Evolutionary conservation across 495 filamentous ascomycete species (phyloP), one percentile per base, ranked within the genome.

Genomic region (Neurospora africana): DNA sequence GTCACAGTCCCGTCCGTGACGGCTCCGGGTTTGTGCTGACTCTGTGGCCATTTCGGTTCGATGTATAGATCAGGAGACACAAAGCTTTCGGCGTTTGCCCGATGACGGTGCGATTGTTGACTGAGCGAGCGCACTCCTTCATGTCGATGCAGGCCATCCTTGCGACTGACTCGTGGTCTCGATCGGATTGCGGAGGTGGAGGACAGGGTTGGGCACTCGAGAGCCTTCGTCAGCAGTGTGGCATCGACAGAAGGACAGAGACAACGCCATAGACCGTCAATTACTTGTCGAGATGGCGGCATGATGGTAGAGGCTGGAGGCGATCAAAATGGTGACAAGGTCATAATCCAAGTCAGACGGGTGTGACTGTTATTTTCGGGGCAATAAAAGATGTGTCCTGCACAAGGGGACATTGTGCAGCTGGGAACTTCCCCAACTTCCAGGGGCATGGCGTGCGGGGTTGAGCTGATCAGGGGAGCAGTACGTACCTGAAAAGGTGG

Each of bases 211-310:
- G 36, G 15, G 3, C 21, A 35, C 23, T 72, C 68, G 23, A 79
- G 68, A 7, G 78, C 73, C 68, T 74, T 78, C 23, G 74, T 72
- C 40, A 83, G 73, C 1, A 79, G 72, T 7, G 74, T 53, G 2
- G 80, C 53, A 71, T 84, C 83, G 71, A 89, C 83, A 68, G 86
- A 88, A 41, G 89, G 90, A 80, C 89, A 90, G 36, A 92, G 81
- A 80, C 86, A 89, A 76, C 87, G 86, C 89, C 88, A 91, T 61
- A 92, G 83, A 70, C 87, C 89, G 78, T 91, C 89, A 47, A 89
- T 73, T 38, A 85, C 78, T 39, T 88, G 76, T 72, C 83, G 79
- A 74, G 77, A 87, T 87, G 77, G 58, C 35, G 72, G 27, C 53
- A 61, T 61, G 9, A 13, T 61, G 53, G 53, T 33, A 61, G 30